These are phyloP conservation scores for Prosopis cineraria DNA, from an alignment of 306 rosid species.

Conservation along the genomic window DNA sequence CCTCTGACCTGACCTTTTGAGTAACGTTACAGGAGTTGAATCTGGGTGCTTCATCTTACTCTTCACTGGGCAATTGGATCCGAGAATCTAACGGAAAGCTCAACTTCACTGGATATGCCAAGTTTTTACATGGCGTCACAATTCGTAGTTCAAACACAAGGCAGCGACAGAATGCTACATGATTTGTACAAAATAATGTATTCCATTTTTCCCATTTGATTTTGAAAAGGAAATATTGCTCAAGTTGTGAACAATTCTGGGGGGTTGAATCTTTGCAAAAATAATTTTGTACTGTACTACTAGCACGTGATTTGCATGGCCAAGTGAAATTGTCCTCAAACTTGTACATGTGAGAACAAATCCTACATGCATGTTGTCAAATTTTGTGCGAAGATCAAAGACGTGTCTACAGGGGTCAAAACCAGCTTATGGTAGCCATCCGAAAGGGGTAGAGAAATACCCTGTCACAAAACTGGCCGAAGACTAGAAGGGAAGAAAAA, in stretches of 20 bases:
- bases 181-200: conserved; percentile 45
- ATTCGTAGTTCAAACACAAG: conserved; percentile 66
- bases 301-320: background rate
- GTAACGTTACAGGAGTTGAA: conserved; percentile 74
- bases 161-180: conserved; percentile 41
- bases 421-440: conserved; percentile 3
- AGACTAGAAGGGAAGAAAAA: too few species aligned
- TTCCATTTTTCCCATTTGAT: conserved; percentile 27
- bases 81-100: conserved; percentile 80
- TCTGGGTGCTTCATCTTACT: conserved; percentile 67
- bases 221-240: conserved; percentile 36
- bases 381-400: too few species aligned
- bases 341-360: too few species aligned
- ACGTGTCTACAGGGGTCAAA: too few species aligned
- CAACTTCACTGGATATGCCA: conserved; percentile 78
- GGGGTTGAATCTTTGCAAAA: too few species aligned
- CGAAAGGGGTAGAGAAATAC: conserved; percentile 18
- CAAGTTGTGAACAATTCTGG: conserved; percentile 36
- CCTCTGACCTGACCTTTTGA: conserved; percentile 11
- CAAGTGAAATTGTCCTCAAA: background rate
- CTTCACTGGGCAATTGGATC: conserved; percentile 78
- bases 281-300: conserved; percentile 37
- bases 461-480: too few species aligned
- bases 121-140: conserved; percentile 89
- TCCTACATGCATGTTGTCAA: too few species aligned